These are phyloP conservation scores for Elsinoe arachidis DNA, from an alignment of 2,329 filamentous ascomycete species.

Conservation along the genomic window DNA sequence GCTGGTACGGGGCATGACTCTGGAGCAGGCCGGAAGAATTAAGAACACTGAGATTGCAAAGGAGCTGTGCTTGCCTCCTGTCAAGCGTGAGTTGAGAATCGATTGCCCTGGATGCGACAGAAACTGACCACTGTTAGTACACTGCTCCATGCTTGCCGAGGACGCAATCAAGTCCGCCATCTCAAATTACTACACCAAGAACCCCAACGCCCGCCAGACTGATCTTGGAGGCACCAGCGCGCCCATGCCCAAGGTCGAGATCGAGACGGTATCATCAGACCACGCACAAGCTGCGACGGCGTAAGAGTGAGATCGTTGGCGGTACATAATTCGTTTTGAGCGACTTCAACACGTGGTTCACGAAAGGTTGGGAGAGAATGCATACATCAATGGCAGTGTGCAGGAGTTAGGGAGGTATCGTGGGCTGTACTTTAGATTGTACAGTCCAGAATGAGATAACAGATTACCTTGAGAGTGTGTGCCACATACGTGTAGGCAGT, in stretches of 20 bases:
- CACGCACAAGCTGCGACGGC: conserved; percentile 4
- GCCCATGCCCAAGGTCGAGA: conserved; percentile 57
- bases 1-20: conserved; percentile 87
- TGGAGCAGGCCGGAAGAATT: conserved; percentile 87
- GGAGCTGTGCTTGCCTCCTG: conserved; percentile 81
- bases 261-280: conserved; percentile 43
- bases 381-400: background rate
- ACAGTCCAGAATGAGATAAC: conserved; percentile 8
- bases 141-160: conserved; percentile 88
- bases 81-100: conserved; percentile 59
- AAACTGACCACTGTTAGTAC: conserved; percentile 45
- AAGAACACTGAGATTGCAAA: conserved; percentile 98
- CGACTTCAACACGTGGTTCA: conserved; percentile 7
- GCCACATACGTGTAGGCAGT: background rate
- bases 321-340: background rate
- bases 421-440: conserved; percentile 8
- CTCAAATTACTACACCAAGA: conserved; percentile 84
- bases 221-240: conserved; percentile 68
- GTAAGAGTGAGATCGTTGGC: background rate
- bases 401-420: background rate
- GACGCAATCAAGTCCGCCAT: conserved; percentile 91
- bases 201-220: conserved; percentile 64
- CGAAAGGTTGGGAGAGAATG: background rate
- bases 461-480: background rate
- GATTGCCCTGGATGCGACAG: conserved; percentile 1